These are phyloP conservation scores for Euphorbia celastroides DNA, from an alignment of 441 rosid genomes.

Conservation along the genomic window DNA sequence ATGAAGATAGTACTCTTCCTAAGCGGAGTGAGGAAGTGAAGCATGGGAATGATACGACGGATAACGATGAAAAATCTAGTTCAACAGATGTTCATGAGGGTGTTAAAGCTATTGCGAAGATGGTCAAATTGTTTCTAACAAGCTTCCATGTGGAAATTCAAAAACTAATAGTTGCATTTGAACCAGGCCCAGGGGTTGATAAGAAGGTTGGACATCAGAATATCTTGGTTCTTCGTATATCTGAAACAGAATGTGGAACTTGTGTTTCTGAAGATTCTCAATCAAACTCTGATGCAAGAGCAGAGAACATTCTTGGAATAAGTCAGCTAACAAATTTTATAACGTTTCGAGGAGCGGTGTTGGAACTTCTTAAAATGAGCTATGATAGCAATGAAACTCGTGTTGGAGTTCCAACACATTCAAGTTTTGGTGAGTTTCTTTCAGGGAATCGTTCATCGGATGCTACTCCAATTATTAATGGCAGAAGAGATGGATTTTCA, in stretches of 20 bases:
- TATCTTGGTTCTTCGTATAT: conserved; percentile 66
- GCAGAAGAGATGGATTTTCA: conserved; percentile 73
- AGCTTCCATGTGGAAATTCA: conserved; percentile 77
- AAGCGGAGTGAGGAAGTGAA: conserved; percentile 32
- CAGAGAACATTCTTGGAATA: conserved; percentile 63
- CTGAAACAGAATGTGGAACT: conserved; percentile 75
- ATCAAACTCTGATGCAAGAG: conserved; percentile 27
- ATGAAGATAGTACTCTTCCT: conserved; percentile 29
- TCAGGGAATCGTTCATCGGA: conserved; percentile 24
- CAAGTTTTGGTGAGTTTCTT: conserved; percentile 26
- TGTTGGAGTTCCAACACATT: conserved; percentile 21
- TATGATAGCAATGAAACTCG: conserved; percentile 34
- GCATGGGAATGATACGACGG: conserved; percentile 35
- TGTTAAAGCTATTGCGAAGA: conserved; percentile 95
- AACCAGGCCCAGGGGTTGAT: conserved; percentile 44
- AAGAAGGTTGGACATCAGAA: conserved; percentile 31
- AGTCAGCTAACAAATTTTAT: conserved; percentile 67
- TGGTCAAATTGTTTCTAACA: conserved; percentile 88
- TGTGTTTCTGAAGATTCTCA: conserved; percentile 56
- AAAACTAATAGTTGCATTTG: conserved; percentile 79
- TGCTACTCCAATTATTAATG: conserved; percentile 52
- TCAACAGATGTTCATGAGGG: conserved; percentile 89
- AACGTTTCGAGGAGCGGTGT: conserved; percentile 69
- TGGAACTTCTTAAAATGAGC: conserved; percentile 72
- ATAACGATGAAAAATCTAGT: conserved; percentile 34